These are phyloP conservation scores for Uronychia setigera DNA, from an alignment of 73 alveolate genomes.

Conservation along the genomic window DNA sequence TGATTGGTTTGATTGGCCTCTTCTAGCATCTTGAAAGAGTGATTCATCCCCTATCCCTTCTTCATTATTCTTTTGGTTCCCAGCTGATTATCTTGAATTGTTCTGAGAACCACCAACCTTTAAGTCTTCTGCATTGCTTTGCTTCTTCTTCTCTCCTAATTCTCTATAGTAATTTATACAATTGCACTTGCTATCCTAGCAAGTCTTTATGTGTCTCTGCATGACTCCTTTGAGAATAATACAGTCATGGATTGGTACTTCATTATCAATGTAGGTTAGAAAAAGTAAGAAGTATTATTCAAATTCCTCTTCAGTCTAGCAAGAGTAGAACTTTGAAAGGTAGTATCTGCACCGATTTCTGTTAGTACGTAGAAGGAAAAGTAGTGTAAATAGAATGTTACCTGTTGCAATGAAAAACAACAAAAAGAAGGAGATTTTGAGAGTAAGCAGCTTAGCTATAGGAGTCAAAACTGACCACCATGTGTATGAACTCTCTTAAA, in stretches of 20 bases:
- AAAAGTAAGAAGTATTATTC: conserved; percentile 15
- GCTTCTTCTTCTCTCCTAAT: neutral
- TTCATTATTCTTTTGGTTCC: neutral
- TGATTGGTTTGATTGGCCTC: neutral
- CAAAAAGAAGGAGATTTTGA: conserved; percentile 1
- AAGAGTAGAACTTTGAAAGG: neutral
- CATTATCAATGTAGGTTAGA: neutral
- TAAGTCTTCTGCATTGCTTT: neutral
- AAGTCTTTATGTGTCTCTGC: conserved; percentile 12
- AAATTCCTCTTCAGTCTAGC: conserved; percentile 14
- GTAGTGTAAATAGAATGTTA: neutral
- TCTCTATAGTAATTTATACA: conserved; percentile 1
- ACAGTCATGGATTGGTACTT: conserved; percentile 1
- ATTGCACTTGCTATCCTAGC: conserved; percentile 12
- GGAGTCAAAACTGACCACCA: neutral
- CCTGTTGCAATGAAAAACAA: neutral
- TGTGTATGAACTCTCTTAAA: conserved; percentile 6
- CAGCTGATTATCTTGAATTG: neutral
- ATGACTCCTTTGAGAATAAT: conserved; percentile 14
- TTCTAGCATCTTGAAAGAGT: neutral
- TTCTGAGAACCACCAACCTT: neutral
- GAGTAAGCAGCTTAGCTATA: neutral
- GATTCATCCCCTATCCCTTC: neutral
- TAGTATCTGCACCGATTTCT: neutral
- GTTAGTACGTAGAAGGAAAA: neutral